phyloP scores from a whole-genome alignment of 1,284 basidiomycete species.

The Sanguinoderma infundibulare region DNA sequence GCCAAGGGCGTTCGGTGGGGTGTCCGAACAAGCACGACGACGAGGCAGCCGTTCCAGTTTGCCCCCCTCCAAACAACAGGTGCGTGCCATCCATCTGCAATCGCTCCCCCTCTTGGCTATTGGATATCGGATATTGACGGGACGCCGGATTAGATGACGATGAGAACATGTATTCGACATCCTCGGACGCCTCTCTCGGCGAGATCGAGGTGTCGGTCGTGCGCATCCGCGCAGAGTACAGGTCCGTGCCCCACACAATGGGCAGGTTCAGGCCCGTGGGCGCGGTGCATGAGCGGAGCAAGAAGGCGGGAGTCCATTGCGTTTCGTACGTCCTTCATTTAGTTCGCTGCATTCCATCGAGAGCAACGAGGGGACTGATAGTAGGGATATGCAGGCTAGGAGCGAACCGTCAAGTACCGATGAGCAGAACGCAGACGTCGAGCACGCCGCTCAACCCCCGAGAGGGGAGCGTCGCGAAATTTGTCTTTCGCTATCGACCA shows the following conservation, averaged over 20 bases:
- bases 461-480: conserved; percentile 5
- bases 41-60: conserved; percentile 10
- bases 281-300: conserved; percentile 29
- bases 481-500: conserved; percentile 12
- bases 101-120: not conserved
- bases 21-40: conserved; percentile 7
- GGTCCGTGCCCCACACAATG: conserved; percentile 2
- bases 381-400: not conserved
- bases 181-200: conserved; percentile 14
- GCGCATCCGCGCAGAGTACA: conserved; percentile 5
- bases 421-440: not conserved
- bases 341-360: not conserved
- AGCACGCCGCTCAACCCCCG: conserved; percentile 2
- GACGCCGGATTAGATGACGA: conserved; percentile 4
- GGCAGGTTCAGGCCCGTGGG: conserved; percentile 8
- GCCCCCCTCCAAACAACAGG: conserved; percentile 15
- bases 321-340: conserved; percentile 23
- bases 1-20: conserved; percentile 4
- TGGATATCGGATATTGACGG: not conserved
- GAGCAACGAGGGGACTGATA: not conserved
- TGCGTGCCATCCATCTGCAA: not conserved
- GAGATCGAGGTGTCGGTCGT: conserved; percentile 15
- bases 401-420: not conserved
- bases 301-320: conserved; percentile 30
- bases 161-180: conserved; percentile 3